These are phyloP conservation scores for Rheum nobile DNA, from an alignment of 148 eudicot genomes.

Conservation along the genomic window DNA sequence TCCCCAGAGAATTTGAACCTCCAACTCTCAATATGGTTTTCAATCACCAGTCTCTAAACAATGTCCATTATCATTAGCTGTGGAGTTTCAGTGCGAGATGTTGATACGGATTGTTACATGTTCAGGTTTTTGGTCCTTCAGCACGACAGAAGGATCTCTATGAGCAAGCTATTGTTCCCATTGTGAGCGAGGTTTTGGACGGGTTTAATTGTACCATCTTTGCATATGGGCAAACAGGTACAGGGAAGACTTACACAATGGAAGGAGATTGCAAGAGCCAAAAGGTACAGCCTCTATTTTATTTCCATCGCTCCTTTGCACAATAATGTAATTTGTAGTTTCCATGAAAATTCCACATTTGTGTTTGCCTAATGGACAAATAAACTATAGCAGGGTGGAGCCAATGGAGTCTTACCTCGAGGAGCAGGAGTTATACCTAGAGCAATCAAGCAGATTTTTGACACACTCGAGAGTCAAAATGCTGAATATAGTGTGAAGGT, in stretches of 20 bases:
- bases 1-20: not conserved
- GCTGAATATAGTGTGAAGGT: slow-evolving; percentile 97
- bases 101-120: not conserved
- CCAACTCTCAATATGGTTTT: not conserved
- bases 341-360: not conserved
- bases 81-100: not conserved
- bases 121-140: slow-evolving; percentile 90
- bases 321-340: not conserved
- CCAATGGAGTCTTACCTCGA: slow-evolving; percentile 71
- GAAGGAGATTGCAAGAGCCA: slow-evolving; percentile 32
- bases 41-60: not conserved
- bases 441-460: slow-evolving; percentile 89
- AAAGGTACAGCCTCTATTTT: slow-evolving; percentile 43
- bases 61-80: not conserved
- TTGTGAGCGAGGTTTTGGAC: slow-evolving; percentile 88
- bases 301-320: not conserved
- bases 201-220: slow-evolving; percentile 97
- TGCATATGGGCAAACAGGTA: slow-evolving; percentile 99
- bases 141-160: slow-evolving; percentile 76
- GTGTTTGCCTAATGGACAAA: not conserved
- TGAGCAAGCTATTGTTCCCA: slow-evolving; percentile 87
- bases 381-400: slow-evolving; percentile 40
- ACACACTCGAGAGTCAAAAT: slow-evolving; percentile 82
- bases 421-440: slow-evolving; percentile 98
- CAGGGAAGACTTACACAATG: slow-evolving; percentile 99